phyloP scores from a whole-genome alignment of 495 filamentous ascomycete genomes.

The Aspergillus campestris region DNA sequence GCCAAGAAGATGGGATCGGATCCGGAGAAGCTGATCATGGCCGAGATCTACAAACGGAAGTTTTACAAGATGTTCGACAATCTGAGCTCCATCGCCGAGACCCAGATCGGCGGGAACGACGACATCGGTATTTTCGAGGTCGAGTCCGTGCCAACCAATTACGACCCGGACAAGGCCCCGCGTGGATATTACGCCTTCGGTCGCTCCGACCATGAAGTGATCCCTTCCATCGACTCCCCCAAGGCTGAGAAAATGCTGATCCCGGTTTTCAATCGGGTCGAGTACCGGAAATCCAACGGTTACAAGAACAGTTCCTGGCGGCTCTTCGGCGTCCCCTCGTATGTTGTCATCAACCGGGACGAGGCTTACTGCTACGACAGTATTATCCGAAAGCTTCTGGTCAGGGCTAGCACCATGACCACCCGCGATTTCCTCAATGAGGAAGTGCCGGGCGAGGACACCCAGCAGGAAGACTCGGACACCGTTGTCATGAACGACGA shows the following conservation, averaged over 20 bases:
- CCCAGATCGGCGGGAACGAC: conserved; percentile 54
- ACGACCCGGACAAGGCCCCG: conserved; percentile 41
- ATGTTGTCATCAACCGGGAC: conserved; percentile 52
- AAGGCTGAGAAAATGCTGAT: conserved; percentile 65
- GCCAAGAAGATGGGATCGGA: conserved; percentile 55
- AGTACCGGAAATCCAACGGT: conserved; percentile 41
- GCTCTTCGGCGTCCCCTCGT: conserved; percentile 49
- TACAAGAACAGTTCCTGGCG: conserved; percentile 24
- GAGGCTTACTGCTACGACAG: conserved; percentile 51
- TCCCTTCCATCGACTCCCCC: conserved; percentile 51
- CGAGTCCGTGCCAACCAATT: conserved; percentile 71
- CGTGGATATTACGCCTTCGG: conserved; percentile 38
- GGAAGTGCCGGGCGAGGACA: conserved; percentile 18
- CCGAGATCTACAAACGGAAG: conserved; percentile 68
- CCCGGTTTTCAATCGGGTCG: conserved; percentile 64
- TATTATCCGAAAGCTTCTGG: conserved; percentile 56
- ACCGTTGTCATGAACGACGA: conserved; percentile 63
- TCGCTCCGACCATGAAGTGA: conserved; percentile 49
- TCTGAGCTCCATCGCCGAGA: conserved; percentile 54
- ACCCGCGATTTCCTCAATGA: conserved; percentile 52
- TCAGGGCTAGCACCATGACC: conserved; percentile 50
- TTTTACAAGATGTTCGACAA: conserved; percentile 82
- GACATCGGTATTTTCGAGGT: conserved; percentile 70
- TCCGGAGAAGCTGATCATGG: conserved; percentile 52
- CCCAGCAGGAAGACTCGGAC: conserved; percentile 56